phyloP scores from a whole-genome alignment of 2,329 filamentous ascomycete species.

The Pyrenophora tritici-repentis region DNA sequence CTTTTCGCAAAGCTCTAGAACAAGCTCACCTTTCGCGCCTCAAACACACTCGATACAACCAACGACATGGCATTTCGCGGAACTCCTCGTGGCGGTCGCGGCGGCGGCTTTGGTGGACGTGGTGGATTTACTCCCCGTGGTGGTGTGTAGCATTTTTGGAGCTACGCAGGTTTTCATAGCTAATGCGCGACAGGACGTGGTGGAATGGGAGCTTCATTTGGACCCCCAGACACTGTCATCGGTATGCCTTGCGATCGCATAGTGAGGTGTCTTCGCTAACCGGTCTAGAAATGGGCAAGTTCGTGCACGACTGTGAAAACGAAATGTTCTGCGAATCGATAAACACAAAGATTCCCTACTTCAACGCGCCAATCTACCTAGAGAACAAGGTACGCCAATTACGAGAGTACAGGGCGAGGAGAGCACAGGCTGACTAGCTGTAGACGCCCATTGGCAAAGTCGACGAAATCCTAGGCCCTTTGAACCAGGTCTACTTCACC shows the following conservation, averaged over 20 bases:
- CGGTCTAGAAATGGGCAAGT: slow-evolving; percentile 84
- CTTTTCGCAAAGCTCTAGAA: slow-evolving; percentile 32
- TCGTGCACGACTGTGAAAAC: slow-evolving; percentile 93
- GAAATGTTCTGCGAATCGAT: slow-evolving; percentile 97
- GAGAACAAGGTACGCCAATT: slow-evolving; percentile 80
- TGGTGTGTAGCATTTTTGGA: slow-evolving; percentile 42
- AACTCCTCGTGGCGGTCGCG: slow-evolving; percentile 45
- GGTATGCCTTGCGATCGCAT: slow-evolving; percentile 36
- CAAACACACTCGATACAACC: slow-evolving; percentile 33
- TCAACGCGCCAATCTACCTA: slow-evolving; percentile 98
- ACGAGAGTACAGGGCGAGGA: neutral
- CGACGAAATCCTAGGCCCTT: slow-evolving; percentile 94
- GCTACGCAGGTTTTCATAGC: slow-evolving; percentile 29
- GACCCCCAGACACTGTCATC: slow-evolving; percentile 52
- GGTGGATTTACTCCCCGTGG: slow-evolving; percentile 58
- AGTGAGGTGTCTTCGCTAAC: slow-evolving; percentile 20
- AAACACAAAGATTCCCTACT: slow-evolving; percentile 96
- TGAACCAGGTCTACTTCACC: slow-evolving; percentile 98
- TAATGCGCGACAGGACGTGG: slow-evolving; percentile 45
- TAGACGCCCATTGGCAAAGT: slow-evolving; percentile 91
- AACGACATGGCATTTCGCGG: slow-evolving; percentile 67
- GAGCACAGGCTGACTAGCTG: slow-evolving; percentile 25
- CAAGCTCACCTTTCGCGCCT: slow-evolving; percentile 34
- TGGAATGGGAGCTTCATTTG: slow-evolving; percentile 47
- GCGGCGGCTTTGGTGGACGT: slow-evolving; percentile 58